These are phyloP conservation scores for Penicillium expansum DNA, from an alignment of 2,329 filamentous ascomycete genomes.

Conservation along the genomic window DNA sequence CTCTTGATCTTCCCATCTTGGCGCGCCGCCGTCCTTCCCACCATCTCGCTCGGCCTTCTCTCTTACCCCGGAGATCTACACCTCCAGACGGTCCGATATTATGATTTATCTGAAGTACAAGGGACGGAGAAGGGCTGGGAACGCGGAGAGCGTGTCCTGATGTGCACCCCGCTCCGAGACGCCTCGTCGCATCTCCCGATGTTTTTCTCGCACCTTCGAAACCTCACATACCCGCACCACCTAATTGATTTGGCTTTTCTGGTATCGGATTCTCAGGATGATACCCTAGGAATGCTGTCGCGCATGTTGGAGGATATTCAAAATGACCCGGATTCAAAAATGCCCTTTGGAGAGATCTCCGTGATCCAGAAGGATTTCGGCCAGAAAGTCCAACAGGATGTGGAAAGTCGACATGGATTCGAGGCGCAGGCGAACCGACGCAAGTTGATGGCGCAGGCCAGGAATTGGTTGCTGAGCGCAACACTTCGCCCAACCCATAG, in stretches of 20 bases:
- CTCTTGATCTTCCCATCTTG: constrained; percentile 76
- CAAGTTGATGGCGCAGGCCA: constrained; percentile 96
- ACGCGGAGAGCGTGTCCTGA: constrained; percentile 86
- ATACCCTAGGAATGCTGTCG: constrained; percentile 73
- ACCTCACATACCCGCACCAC: constrained; percentile 96
- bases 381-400: constrained; percentile 95
- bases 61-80: constrained; percentile 68
- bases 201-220: constrained; percentile 97
- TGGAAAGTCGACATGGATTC: constrained; percentile 95
- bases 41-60: constrained; percentile 68
- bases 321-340: constrained; percentile 70
- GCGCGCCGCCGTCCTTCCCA: constrained; percentile 58
- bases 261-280: constrained; percentile 95
- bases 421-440: constrained; percentile 89
- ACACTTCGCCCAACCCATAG: constrained; percentile 92
- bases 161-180: constrained; percentile 92
- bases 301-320: constrained; percentile 76
- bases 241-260: constrained; percentile 95
- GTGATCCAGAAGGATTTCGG: constrained; percentile 99
- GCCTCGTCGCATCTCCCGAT: constrained; percentile 88
- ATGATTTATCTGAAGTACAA: constrained; percentile 87
- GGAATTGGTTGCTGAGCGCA: constrained; percentile 94
- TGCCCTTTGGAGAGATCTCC: constrained; percentile 91
- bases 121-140: constrained; percentile 94
- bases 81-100: constrained; percentile 94